Evolutionary conservation across 805 yeast genomes (phyloP).

Genomic region (Candida maltosa): DNA sequence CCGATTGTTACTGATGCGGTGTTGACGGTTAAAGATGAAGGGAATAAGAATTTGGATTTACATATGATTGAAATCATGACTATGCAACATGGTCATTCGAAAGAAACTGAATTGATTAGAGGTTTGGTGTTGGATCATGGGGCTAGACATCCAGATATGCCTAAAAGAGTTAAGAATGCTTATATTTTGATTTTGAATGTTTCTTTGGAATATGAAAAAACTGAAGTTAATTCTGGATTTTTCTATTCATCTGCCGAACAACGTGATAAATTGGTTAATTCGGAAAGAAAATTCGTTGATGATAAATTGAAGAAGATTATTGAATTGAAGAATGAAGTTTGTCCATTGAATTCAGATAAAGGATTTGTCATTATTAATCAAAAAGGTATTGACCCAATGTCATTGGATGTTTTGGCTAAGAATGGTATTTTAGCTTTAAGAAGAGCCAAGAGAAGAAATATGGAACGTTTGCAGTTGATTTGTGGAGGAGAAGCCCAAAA

Average conservation of each 20-base stretch:
- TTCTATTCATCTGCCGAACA: conserved; percentile 94
- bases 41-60: conserved; percentile 62
- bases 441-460: conserved; percentile 97
- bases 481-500: conserved; percentile 98
- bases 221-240: conserved; percentile 95
- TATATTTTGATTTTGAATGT: conserved; percentile 85
- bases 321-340: conserved; percentile 89
- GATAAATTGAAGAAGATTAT: conserved; percentile 87
- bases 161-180: conserved; percentile 80
- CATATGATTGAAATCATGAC: conserved; percentile 98
- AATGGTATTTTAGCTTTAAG: conserved; percentile 91
- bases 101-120: conserved; percentile 75
- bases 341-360: conserved; percentile 66
- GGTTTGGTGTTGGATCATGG: conserved; percentile 98
- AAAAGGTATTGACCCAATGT: conserved; percentile 98
- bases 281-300: conserved; percentile 92
- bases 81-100: conserved; percentile 89
- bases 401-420: conserved; percentile 88
- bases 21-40: conserved; percentile 57
- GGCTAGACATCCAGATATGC: conserved; percentile 99
- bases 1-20: conserved; percentile 98
- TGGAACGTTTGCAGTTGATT: conserved; percentile 95
- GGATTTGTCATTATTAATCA: conserved; percentile 95
- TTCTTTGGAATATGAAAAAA: conserved; percentile 93
- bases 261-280: conserved; percentile 88